Conservation (phyloP, 164 flowering plant species). For the Aristolochia contorta region DNA sequence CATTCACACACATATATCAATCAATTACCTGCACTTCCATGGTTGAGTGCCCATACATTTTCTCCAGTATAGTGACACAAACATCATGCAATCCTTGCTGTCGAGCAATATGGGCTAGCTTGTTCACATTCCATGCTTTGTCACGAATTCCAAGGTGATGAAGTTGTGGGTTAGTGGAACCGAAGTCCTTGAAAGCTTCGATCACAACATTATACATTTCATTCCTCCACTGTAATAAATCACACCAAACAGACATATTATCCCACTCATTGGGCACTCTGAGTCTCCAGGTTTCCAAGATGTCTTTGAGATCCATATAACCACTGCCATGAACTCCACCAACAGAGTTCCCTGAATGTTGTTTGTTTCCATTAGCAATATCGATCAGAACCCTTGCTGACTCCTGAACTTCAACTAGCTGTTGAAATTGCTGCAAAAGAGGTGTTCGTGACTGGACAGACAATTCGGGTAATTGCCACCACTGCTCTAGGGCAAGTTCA, state of each 20-base stretch:
- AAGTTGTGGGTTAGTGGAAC: conserved; percentile 60
- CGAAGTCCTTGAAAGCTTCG: conserved; percentile 91
- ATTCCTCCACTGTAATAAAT: conserved; percentile 97
- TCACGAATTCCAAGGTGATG: conserved; percentile 99
- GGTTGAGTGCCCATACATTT: conserved; percentile 96
- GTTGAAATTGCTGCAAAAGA: conserved; percentile 86
- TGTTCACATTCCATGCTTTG: conserved; percentile 99
- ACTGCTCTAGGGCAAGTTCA: conserved; percentile 78
- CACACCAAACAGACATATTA: conserved; percentile 92
- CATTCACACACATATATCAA: background rate
- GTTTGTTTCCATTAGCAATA: conserved; percentile 82
- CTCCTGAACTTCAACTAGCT: conserved; percentile 87
- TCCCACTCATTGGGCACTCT: conserved; percentile 99
- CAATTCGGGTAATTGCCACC: conserved; percentile 97
- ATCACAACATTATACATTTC: conserved; percentile 93
- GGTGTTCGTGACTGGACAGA: conserved; percentile 78
- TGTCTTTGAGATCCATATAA: conserved; percentile 92
- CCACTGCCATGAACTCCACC: conserved; percentile 56
- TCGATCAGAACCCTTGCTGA: conserved; percentile 77
- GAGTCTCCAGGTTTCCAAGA: conserved; percentile 97
- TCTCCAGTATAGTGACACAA: conserved; percentile 89
- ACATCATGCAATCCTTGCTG: conserved; percentile 94
- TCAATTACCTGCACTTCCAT: conserved; percentile 97
- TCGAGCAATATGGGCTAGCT: conserved; percentile 89
- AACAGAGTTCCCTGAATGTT: conserved; percentile 47